Evolutionary conservation across 1,139 yeast genomes (phyloP).

Genomic region (Geotrichum citri-aurantii): DNA sequence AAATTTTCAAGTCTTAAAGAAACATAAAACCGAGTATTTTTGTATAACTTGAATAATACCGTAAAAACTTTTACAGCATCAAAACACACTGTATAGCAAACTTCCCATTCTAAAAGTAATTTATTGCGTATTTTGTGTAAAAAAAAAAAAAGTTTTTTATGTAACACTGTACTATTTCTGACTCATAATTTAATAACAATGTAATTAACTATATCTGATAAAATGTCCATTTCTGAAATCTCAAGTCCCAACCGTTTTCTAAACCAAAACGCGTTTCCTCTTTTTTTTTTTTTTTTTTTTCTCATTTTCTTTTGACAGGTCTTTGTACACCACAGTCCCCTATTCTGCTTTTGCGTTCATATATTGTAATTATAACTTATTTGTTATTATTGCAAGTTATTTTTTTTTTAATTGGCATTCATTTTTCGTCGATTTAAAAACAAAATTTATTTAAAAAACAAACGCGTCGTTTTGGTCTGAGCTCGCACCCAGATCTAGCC

Average conservation of each 20-base stretch:
- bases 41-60: no score
- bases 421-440: neutral
- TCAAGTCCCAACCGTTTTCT: neutral
- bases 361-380: neutral
- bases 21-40: no score
- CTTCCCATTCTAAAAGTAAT: no score
- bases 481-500: neutral
- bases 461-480: neutral
- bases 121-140: neutral
- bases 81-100: no score
- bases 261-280: neutral
- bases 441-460: neutral
- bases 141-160: neutral
- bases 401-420: neutral
- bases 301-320: neutral
- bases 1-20: no score
- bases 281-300: neutral
- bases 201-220: neutral
- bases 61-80: no score
- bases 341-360: neutral
- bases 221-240: neutral
- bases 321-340: neutral
- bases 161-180: neutral
- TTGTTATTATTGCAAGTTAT: no score
- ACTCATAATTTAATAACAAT: no score